Conservation (phyloP, 306 rosid species). For the Cicer yamashitae region DNA sequence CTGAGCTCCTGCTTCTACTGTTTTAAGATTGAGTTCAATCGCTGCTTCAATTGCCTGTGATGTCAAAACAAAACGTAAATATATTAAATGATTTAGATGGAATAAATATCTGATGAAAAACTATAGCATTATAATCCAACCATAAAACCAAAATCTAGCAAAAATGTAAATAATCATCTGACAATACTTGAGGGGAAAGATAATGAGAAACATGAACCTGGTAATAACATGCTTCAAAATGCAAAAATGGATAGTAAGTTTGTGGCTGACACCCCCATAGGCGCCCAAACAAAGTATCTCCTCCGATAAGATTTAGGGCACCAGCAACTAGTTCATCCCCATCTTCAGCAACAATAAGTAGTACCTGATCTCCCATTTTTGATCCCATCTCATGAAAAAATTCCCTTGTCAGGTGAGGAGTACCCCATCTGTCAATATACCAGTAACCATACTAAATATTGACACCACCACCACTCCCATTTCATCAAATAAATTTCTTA, state of each 20-base stretch:
- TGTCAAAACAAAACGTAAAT: conserved; percentile 31
- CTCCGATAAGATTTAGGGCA: conserved; percentile 94
- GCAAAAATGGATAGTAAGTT: conserved; percentile 81
- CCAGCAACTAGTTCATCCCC: conserved; percentile 89
- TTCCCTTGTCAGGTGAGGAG: conserved; percentile 80
- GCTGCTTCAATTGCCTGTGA: conserved; percentile 97
- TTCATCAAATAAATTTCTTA: conserved; percentile 23
- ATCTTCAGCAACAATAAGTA: conserved; percentile 87
- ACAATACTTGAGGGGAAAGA: conserved; percentile 15
- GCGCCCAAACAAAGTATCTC: conserved; percentile 91
- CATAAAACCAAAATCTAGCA: conserved; percentile 30
- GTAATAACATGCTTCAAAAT: conserved; percentile 98
- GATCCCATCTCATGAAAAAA: conserved; percentile 86
- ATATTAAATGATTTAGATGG: conserved; percentile 10
- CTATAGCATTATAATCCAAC: conserved; percentile 21
- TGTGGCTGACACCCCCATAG: conserved; percentile 90
- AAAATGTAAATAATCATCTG: conserved; percentile 14
- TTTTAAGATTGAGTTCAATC: conserved; percentile 77
- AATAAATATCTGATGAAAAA: conserved; percentile 32
- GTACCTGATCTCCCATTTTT: conserved; percentile 85
- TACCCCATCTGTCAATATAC: conserved; percentile 85
- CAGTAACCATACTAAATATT: conserved; percentile 37
- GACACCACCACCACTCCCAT: conserved; percentile 26
- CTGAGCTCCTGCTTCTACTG: conserved; percentile 98
- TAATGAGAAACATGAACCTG: conserved; percentile 60